A percentile compares a stretch with the other conserved stretches of the same genome.
Conservation (phyloP, 805 yeast species). For the Blastobotrys muscicola region DNA sequence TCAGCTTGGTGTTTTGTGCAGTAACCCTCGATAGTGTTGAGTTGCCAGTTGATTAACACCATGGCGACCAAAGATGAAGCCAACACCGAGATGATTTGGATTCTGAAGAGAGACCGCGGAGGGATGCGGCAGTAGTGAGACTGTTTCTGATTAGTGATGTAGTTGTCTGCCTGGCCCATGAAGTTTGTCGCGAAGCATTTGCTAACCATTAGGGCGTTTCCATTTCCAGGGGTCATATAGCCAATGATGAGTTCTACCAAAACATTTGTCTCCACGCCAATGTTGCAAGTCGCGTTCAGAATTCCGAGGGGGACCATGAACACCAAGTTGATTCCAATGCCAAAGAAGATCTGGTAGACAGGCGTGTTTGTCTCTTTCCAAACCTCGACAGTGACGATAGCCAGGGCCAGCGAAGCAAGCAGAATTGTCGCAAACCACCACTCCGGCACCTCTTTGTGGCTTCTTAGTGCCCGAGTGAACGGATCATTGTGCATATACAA, state of each 20-base stretch:
- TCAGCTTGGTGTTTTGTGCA: conserved; percentile 23
- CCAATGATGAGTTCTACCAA: conserved; percentile 58
- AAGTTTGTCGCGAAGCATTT: conserved; percentile 41
- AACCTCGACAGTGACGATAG: conserved; percentile 8
- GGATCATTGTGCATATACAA: conserved; percentile 24
- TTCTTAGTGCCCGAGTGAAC: conserved; percentile 7
- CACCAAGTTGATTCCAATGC: conserved; percentile 40
- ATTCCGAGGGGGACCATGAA: conserved; percentile 57
- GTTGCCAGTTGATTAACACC: conserved; percentile 27
- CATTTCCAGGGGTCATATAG: conserved; percentile 54
- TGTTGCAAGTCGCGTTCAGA: conserved; percentile 51
- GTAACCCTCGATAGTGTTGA: conserved; percentile 23
- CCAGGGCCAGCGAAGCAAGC: conserved; percentile 29
- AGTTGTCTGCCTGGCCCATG: conserved; percentile 50
- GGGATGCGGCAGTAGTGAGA: conserved; percentile 40
- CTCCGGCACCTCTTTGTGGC: conserved; percentile 59
- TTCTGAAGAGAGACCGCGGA: conserved; percentile 20
- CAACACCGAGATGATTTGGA: conserved; percentile 34
- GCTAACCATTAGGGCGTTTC: conserved; percentile 42
- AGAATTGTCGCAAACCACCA: conserved; percentile 52
- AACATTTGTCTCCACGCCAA: conserved; percentile 46
- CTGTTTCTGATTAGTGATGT: conserved; percentile 47
- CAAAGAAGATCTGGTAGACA: conserved; percentile 49
- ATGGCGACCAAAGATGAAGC: conserved; percentile 23
- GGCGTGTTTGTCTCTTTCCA: conserved; percentile 14